Percentiles rank a stretch among this genome's conserved stretches.
Evolutionary conservation across 371 early-diverging fungal species (phyloP).

Genomic region (Fennellomyces sp.): DNA sequence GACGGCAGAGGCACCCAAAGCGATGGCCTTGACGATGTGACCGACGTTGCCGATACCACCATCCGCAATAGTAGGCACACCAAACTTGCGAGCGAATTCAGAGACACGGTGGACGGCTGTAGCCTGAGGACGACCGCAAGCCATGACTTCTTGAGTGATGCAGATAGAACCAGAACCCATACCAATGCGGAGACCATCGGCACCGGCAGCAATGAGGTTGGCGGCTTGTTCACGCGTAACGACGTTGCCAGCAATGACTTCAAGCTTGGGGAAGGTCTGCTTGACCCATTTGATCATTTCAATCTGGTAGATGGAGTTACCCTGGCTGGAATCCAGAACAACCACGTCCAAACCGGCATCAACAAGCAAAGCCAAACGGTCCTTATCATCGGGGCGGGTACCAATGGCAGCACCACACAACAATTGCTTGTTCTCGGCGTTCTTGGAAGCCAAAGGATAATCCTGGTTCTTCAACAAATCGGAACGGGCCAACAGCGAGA

Average conservation of each 20-base stretch:
- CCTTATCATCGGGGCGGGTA: conserved; percentile 89
- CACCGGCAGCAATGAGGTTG: conserved; percentile 90
- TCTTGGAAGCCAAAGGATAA: conserved; percentile 92
- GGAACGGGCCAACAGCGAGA: conserved; percentile 91
- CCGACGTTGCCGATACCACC: conserved; percentile 97
- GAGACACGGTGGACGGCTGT: conserved; percentile 96
- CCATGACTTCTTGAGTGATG: conserved; percentile 99
- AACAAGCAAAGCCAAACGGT: conserved; percentile 81
- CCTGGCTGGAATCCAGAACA: conserved; percentile 93
- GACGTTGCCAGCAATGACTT: conserved; percentile 96
- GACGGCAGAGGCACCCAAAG: conserved; percentile 92
- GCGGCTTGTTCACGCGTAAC: conserved; percentile 96
- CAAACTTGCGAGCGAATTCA: conserved; percentile 88
- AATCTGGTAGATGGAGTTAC: conserved; percentile 91
- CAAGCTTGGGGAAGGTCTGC: conserved; percentile 73
- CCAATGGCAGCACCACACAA: conserved; percentile 94
- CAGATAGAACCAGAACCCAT: conserved; percentile 98
- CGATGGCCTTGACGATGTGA: conserved; percentile 95
- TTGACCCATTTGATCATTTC: conserved; percentile 95
- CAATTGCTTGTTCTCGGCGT: conserved; percentile 83
- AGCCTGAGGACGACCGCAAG: conserved; percentile 97
- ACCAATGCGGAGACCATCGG: conserved; percentile 94
- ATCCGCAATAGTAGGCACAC: conserved; percentile 96
- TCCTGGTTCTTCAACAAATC: conserved; percentile 96
- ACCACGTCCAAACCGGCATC: conserved; percentile 95